Evolutionary conservation across 768 basidiomycete genomes (phyloP), one percentile per base, ranked within the genome.

Genomic region (Porphyrellus cyaneotinctus): DNA sequence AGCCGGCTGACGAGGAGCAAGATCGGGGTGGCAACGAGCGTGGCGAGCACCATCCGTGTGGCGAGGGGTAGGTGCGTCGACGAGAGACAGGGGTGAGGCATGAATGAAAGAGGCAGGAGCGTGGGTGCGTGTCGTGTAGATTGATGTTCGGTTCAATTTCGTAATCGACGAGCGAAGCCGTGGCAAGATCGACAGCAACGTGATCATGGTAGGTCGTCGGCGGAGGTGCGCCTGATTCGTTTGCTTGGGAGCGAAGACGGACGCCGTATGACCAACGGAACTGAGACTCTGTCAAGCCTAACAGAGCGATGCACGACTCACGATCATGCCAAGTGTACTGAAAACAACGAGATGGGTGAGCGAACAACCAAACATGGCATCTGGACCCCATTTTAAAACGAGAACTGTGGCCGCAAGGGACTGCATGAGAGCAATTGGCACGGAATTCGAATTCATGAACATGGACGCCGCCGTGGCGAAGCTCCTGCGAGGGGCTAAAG

Each of bases 361-460:
- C 0, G 91, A 92, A 9, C 97, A 80, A 28, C 95, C 95, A 28
- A 97, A 79, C 90, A 95, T 97, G 22, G 86, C 84, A 49, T 89
- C 82, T 4, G 73, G 56, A 10, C 78, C 85, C 91, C 93, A 93
- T 62, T 87, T 88, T 30, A 95, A 77, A 6, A 83, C 83, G 0
- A 85, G 85, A 0, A 95, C 91, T 13, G 89, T 87, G 50, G 87
- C 72, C 10, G 91, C 91, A 18, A 97, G 83, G 55, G 84, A 86
- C 67, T 97, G 88, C 84, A 97, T 91, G 30, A 99, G 76, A 0
- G 95, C 95, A 53, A 97, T 91, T 0, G 95, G 95, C 6, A 99
- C 81, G 0, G 91, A 91, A 66, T 97, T 97, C 3, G 89, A 91
- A 69, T 94, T 95, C 87, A 93, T 89, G 75, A 91, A 91, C 83